Percentiles rank a stretch among this genome's conserved stretches.
Conservation (phyloP, 192 early-diverging fungal genomes). For the Entomortierella beljakovae region DNA sequence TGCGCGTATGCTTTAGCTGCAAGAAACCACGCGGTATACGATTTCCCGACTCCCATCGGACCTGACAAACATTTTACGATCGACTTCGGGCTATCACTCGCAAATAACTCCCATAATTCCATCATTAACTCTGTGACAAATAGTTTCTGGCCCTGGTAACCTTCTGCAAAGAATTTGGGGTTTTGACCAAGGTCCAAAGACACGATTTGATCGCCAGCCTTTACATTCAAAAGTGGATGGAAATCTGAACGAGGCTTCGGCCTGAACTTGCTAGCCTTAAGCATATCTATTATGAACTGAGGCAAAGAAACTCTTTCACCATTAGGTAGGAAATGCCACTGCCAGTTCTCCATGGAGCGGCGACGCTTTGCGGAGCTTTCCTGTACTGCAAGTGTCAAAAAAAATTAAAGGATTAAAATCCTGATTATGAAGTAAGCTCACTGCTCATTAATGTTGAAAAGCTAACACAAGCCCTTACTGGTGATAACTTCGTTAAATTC, state of each 20-base stretch:
- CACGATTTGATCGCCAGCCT: conserved; percentile 8
- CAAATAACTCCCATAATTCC: conserved; percentile 16
- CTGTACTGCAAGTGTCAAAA: background rate
- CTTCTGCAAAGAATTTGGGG: conserved; percentile 17
- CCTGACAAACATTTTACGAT: conserved; percentile 2
- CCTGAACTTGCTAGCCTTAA: background rate
- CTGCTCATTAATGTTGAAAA: too few species aligned
- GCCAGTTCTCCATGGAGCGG: background rate
- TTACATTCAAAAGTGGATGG: background rate
- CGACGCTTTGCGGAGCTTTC: background rate
- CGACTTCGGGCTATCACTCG: background rate
- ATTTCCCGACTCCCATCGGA: background rate
- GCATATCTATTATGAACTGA: background rate
- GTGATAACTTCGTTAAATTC: too few species aligned
- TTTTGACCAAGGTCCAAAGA: conserved; percentile 14
- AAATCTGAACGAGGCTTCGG: background rate
- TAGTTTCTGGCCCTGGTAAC: conserved; percentile 9
- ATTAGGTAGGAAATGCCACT: background rate
- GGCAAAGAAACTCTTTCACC: background rate
- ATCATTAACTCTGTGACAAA: conserved; percentile 43
- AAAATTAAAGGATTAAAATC: background rate
- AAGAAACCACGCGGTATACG: conserved; percentile 1
- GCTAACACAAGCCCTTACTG: too few species aligned
- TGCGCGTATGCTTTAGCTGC: background rate
- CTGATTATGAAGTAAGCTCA: too few species aligned